Percentiles rank a stretch among this genome's conserved stretches.
Conservation (phyloP, 768 basidiomycete genomes). For the Suillus subalutaceus region DNA sequence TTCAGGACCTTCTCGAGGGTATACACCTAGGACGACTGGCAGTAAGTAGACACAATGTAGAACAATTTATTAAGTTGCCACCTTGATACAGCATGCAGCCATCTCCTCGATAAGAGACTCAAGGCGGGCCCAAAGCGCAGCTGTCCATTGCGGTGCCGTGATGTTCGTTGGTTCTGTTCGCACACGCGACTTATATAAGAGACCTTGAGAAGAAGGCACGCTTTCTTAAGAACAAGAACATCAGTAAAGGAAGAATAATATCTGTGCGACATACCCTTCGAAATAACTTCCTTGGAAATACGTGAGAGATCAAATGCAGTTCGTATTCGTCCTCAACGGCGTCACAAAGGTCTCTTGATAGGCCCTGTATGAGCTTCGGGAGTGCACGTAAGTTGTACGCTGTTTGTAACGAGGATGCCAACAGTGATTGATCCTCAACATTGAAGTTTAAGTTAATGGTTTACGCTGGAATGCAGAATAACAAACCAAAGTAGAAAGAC, state of each 20-base stretch:
- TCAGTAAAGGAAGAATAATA: background rate
- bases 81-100: slow-evolving; percentile 91
- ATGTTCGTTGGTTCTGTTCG: slow-evolving; percentile 89
- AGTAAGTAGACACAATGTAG: slow-evolving; percentile 4
- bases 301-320: slow-evolving; percentile 84
- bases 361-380: slow-evolving; percentile 77
- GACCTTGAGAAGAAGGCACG: slow-evolving; percentile 33
- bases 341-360: slow-evolving; percentile 79
- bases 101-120: slow-evolving; percentile 88
- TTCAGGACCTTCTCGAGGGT: slow-evolving; percentile 92
- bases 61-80: slow-evolving; percentile 21
- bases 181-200: slow-evolving; percentile 82
- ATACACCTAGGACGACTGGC: slow-evolving; percentile 67
- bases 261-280: slow-evolving; percentile 58
- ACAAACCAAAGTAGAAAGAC: slow-evolving; percentile 76
- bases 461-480: background rate
- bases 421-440: slow-evolving; percentile 80
- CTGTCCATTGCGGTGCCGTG: slow-evolving; percentile 85
- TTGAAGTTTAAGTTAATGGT: background rate
- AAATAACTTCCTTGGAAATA: slow-evolving; percentile 83
- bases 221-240: slow-evolving; percentile 18
- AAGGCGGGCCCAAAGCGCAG: slow-evolving; percentile 79
- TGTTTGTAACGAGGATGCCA: slow-evolving; percentile 94
- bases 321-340: slow-evolving; percentile 80
- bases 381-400: slow-evolving; percentile 90